Percentiles rank a stretch among this genome's conserved stretches.
These are phyloP conservation scores for Rhizopogon vulgaris DNA, from an alignment of 768 basidiomycete genomes.

Conservation along the genomic window DNA sequence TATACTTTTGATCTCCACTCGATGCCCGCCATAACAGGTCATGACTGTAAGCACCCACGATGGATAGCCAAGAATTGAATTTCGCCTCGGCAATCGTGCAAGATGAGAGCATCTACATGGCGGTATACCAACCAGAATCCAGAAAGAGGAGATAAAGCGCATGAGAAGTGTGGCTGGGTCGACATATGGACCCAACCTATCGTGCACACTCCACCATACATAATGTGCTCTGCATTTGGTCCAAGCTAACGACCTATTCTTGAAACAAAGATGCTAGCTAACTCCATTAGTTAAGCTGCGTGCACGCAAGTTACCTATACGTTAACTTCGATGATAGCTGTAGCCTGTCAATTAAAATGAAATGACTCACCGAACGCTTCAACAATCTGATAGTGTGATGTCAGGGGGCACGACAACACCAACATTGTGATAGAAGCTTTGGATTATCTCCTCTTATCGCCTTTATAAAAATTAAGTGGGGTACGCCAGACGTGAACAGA, in stretches of 20 bases:
- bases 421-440: too few relatives aligned
- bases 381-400: too few relatives aligned
- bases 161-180: conserved; percentile 4
- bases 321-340: too few relatives aligned
- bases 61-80: conserved; percentile 9
- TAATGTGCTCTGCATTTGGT: conserved; percentile 17
- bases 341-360: too few relatives aligned
- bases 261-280: too few relatives aligned
- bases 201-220: conserved; percentile 18
- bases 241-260: conserved; percentile 13
- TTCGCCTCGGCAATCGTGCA: conserved; percentile 17
- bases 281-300: too few relatives aligned
- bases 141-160: conserved; percentile 5
- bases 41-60: conserved; percentile 14
- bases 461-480: too few relatives aligned
- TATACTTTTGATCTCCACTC: conserved; percentile 17
- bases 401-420: too few relatives aligned
- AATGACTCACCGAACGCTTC: too few relatives aligned
- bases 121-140: conserved; percentile 17
- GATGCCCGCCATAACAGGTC: conserved; percentile 15
- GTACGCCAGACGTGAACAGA: too few relatives aligned
- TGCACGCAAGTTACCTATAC: too few relatives aligned
- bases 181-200: conserved; percentile 13
- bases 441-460: too few relatives aligned
- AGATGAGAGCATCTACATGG: conserved; percentile 8